Conservation (phyloP, 345 rosid species). For the Brassica incana region DNA sequence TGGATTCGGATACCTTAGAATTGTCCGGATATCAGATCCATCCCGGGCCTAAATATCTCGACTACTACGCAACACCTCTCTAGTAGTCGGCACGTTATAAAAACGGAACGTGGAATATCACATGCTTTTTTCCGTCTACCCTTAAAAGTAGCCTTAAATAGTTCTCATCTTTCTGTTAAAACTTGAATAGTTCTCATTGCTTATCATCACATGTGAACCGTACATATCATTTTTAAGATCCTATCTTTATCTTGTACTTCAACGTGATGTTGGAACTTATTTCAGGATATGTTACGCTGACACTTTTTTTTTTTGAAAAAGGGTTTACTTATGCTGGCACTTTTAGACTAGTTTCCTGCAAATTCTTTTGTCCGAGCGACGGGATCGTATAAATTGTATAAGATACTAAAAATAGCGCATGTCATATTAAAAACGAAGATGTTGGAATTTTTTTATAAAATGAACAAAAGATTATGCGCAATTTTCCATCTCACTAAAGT, state of each 20-base stretch:
- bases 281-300: neutral
- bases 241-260: neutral
- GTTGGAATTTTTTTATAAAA: neutral
- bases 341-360: neutral
- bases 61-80: neutral
- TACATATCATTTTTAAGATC: constrained; percentile 16
- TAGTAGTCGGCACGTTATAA: neutral
- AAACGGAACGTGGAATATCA: constrained; percentile 13
- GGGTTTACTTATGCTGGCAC: too few species aligned
- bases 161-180: neutral
- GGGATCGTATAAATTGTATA: neutral
- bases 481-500: neutral
- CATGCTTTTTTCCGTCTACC: constrained; percentile 8
- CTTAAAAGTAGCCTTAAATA: neutral
- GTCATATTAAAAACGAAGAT: neutral
- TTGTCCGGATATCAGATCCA: too few species aligned
- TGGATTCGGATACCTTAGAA: too few species aligned
- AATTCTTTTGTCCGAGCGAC: neutral
- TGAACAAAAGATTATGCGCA: neutral
- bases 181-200: constrained; percentile 4
- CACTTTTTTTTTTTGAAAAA: neutral
- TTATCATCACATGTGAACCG: constrained; percentile 31
- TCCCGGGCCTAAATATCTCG: too few species aligned
- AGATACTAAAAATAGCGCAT: neutral
- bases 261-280: neutral